Conservation (phyloP, 2,329 filamentous ascomycete species). For the Lomentospora prolificans region DNA sequence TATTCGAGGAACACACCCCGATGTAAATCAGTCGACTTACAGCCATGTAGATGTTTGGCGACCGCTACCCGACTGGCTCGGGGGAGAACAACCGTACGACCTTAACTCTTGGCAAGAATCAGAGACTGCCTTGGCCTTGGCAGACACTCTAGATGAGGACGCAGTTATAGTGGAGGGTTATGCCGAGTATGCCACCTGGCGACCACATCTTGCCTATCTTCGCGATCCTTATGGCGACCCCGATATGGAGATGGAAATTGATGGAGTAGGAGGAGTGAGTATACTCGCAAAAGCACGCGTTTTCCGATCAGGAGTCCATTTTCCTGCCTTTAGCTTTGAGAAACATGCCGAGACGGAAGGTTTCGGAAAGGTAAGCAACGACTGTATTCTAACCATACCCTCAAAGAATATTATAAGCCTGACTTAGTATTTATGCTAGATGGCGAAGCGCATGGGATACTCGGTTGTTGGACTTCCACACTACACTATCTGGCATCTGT, state of each 20-base stretch:
- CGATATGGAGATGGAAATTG: slow-evolving; percentile 99
- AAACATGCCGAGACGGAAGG: slow-evolving; percentile 98
- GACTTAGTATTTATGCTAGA: slow-evolving; percentile 52
- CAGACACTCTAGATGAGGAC: slow-evolving; percentile 92
- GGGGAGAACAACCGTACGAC: slow-evolving; percentile 96
- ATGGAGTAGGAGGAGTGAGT: slow-evolving; percentile 93
- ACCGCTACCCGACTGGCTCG: slow-evolving; percentile 96
- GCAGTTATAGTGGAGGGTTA: slow-evolving; percentile 98
- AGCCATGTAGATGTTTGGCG: slow-evolving; percentile 77
- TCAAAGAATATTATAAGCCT: too few relatives aligned
- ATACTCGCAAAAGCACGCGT: slow-evolving; percentile 94
- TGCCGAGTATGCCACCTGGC: slow-evolving; percentile 96
- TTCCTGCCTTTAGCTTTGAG: slow-evolving; percentile 96
- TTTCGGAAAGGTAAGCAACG: slow-evolving; percentile 74
- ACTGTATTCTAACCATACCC: neutral
- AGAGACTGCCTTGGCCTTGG: slow-evolving; percentile 85
- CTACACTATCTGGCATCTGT: slow-evolving; percentile 99
- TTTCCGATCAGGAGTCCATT: slow-evolving; percentile 90
- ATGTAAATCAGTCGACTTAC: slow-evolving; percentile 16
- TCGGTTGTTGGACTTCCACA: slow-evolving; percentile 93
- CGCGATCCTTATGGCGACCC: slow-evolving; percentile 95
- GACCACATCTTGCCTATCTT: slow-evolving; percentile 91
- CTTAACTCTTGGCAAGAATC: slow-evolving; percentile 99
- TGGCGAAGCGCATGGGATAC: slow-evolving; percentile 93
- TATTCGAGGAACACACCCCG: too few relatives aligned